Base-by-base conservation (phyloP, 202 grass and related monocot genomes). In the Cymbopogon flexuosus region DNA sequence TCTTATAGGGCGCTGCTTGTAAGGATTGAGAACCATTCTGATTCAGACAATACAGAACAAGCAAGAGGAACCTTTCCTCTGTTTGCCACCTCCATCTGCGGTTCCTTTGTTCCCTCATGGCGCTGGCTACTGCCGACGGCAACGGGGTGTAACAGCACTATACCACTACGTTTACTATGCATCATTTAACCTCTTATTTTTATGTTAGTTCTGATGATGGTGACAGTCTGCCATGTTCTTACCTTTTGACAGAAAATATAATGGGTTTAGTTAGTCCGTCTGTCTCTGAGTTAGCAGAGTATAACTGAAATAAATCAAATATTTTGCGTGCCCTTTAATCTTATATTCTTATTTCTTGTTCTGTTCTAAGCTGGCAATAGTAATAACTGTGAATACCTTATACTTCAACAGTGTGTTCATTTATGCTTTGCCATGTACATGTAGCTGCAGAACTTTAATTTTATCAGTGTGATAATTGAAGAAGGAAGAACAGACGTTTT, bases 181-280 rank as follows among this genome's bases (percentile, higher is more conserved):
- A 65, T 19, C 22, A 66, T 73, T 57, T 59, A 5, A 68, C 27
- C n/a, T 34, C 8, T 76, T 82, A 1, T 35, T 72, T 82, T 58
- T n/a, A 18, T 46, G 1, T 9, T 75, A 72, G 37, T 65, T 65
- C 19, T 65, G 27, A 21, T 68, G 58, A 57, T 65, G 45, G 6
- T 45, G 22, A 29, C 3, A 10, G 19, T 51, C 1, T 83, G 8
- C 16, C 24, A 24, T 33, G 15, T 19, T 69, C 35, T 12, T 73
- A 29, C 41, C 23, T 37, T 54, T 27, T 34, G 49, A 60, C 2
- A 51, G 47, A 75, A 58, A 81, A 52, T 71, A 0, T 4, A 9
- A 46, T 13, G 33, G 16, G 18, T 70, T 47, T 24, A 62, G 0
- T 42, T 62, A 29, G 6, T 43, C 31, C 62, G 41, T 5, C 19